phyloP scores from a whole-genome alignment of 345 rosid species.

The Pistacia atlantica region DNA sequence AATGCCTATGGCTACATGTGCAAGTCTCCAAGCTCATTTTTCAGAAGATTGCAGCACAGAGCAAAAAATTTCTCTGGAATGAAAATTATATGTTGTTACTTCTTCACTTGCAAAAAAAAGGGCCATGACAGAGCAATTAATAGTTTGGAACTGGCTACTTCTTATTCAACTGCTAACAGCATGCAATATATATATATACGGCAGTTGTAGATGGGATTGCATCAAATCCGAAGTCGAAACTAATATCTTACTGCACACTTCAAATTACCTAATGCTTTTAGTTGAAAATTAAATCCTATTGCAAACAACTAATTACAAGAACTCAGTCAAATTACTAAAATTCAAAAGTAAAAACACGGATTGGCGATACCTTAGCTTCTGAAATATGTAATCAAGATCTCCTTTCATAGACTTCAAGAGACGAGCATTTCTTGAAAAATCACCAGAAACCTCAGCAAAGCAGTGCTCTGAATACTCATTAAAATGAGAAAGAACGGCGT shows the following conservation, averaged over 20 bases:
- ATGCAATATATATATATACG: neutral
- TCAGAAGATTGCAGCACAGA: neutral
- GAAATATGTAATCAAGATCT: slow-evolving; percentile 91
- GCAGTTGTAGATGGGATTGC: neutral
- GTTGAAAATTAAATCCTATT: too few relatives aligned
- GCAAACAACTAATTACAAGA: neutral
- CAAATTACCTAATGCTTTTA: too few relatives aligned
- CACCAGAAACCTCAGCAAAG: slow-evolving; percentile 70
- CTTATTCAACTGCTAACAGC: neutral
- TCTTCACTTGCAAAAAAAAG: neutral
- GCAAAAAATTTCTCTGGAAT: neutral
- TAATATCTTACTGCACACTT: neutral
- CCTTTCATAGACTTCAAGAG: slow-evolving; percentile 76
- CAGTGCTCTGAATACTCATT: slow-evolving; percentile 88
- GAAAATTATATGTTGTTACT: neutral
- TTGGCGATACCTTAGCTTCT: slow-evolving; percentile 67
- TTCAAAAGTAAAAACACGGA: too few relatives aligned
- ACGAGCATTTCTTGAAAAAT: slow-evolving; percentile 69
- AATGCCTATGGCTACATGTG: too few relatives aligned
- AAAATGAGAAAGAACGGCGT: slow-evolving; percentile 86
- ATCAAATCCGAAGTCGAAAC: neutral
- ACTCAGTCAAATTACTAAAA: too few relatives aligned
- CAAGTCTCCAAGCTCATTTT: neutral
- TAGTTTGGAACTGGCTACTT: neutral
- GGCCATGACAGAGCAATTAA: neutral